Conservation (phyloP, 1,139 yeast species). For the Kurtzmaniella quercitrusa region DNA sequence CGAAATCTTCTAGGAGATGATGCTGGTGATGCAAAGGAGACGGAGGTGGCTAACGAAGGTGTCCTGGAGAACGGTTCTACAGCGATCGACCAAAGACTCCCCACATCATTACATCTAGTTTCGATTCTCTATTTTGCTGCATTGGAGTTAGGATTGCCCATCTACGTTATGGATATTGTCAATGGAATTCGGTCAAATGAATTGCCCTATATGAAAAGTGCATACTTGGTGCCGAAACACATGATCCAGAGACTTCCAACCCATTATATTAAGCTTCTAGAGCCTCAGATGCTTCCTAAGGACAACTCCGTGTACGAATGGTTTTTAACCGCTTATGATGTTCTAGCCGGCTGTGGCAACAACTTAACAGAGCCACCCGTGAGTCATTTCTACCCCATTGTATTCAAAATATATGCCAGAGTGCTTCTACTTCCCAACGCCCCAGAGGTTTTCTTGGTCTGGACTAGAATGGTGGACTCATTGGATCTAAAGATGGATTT, state of each 20-base stretch:
- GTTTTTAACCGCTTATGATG: constrained; percentile 10
- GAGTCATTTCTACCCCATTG: constrained; percentile 31
- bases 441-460: constrained; percentile 23
- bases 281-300: constrained; percentile 27
- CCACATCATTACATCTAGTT: constrained; percentile 26
- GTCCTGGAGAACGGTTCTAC: constrained; percentile 5
- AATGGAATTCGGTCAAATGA: constrained; percentile 25
- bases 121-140: constrained; percentile 37
- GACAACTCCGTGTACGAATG: constrained; percentile 22
- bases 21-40: not conserved
- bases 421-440: constrained; percentile 27
- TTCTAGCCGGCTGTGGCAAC: not conserved
- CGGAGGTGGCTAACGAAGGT: not conserved
- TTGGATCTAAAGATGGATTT: constrained; percentile 7
- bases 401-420: constrained; percentile 24
- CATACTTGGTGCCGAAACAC: constrained; percentile 24
- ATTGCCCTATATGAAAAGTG: constrained; percentile 35
- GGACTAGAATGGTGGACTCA: constrained; percentile 12
- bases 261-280: constrained; percentile 19
- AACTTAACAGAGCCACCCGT: constrained; percentile 8
- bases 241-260: constrained; percentile 22
- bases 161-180: constrained; percentile 33
- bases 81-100: constrained; percentile 11
- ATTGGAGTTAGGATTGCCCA: constrained; percentile 30
- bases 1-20: constrained; percentile 5